Conservation (phyloP, 148 eudicot genomes). For the Chenopodium quinoa region DNA sequence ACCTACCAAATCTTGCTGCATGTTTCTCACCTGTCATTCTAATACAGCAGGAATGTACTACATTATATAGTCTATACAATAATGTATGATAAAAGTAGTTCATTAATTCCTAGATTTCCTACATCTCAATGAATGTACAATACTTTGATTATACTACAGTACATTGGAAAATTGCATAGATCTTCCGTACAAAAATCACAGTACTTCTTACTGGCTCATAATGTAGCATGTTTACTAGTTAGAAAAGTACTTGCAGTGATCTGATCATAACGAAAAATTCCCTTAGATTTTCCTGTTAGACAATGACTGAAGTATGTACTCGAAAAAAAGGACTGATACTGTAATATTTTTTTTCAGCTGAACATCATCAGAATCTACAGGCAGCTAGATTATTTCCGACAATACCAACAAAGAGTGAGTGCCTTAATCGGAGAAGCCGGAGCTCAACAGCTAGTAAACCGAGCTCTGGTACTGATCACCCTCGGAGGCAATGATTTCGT, state of each 20-base stretch:
- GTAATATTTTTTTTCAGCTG: constrained; percentile 27
- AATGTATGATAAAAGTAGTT: too few relatives aligned
- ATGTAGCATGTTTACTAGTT: too few relatives aligned
- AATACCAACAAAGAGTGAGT: constrained; percentile 48
- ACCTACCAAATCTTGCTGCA: too few relatives aligned
- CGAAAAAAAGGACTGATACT: too few relatives aligned
- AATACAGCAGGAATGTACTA: too few relatives aligned
- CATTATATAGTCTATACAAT: background rate
- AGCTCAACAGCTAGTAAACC: constrained; percentile 40
- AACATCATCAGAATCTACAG: constrained; percentile 45
- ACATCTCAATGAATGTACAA: background rate
- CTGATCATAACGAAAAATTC: too few relatives aligned
- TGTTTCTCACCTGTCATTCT: too few relatives aligned
- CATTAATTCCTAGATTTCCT: background rate
- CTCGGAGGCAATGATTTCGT: constrained; percentile 68
- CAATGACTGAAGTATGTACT: too few relatives aligned
- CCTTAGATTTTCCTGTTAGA: too few relatives aligned
- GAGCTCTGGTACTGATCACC: constrained; percentile 53
- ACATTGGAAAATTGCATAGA: background rate
- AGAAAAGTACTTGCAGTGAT: too few relatives aligned
- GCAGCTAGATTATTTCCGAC: constrained; percentile 42
- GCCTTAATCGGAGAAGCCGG: constrained; percentile 32
- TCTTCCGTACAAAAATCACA: too few relatives aligned
- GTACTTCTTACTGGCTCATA: background rate
- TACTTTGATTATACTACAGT: background rate